phyloP scores from a whole-genome alignment of 2,329 filamentous ascomycete genomes.

The Fusarium poae region DNA sequence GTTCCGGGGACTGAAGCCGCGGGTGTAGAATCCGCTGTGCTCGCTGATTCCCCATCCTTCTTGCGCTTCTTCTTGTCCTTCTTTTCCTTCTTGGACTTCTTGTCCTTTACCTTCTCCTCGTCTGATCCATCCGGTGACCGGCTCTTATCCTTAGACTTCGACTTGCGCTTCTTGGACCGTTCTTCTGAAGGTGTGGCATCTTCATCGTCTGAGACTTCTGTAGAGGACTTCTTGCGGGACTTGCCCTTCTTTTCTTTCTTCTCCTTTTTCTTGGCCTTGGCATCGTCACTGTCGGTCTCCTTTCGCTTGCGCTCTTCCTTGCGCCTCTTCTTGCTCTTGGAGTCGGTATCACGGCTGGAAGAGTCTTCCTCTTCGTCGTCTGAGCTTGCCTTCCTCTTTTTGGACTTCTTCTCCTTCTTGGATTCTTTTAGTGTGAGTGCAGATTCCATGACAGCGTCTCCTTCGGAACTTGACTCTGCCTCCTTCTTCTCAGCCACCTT shows the following conservation, averaged over 20 bases:
- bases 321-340: slow-evolving; percentile 55
- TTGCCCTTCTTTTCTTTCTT: slow-evolving; percentile 61
- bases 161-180: slow-evolving; percentile 54
- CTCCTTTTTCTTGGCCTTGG: slow-evolving; percentile 50
- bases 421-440: slow-evolving; percentile 44
- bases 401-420: slow-evolving; percentile 61
- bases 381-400: slow-evolving; percentile 62
- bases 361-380: slow-evolving; percentile 54
- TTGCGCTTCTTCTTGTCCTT: slow-evolving; percentile 65
- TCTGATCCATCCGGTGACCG: slow-evolving; percentile 47
- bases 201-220: slow-evolving; percentile 41
- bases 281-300: slow-evolving; percentile 42
- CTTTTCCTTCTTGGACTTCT: slow-evolving; percentile 58
- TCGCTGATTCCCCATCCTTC: slow-evolving; percentile 55
- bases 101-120: slow-evolving; percentile 49
- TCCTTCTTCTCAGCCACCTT: slow-evolving; percentile 26
- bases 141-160: slow-evolving; percentile 49
- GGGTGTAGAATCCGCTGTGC: slow-evolving; percentile 39
- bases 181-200: slow-evolving; percentile 44
- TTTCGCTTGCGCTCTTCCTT: slow-evolving; percentile 56
- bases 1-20: slow-evolving; percentile 53
- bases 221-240: slow-evolving; percentile 45
- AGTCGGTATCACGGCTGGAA: slow-evolving; percentile 49
- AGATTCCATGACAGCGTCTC: slow-evolving; percentile 43
- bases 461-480: slow-evolving; percentile 32